Conservation (phyloP, 1,139 yeast species). For the Zhuliangozyma parablackwelliae region DNA sequence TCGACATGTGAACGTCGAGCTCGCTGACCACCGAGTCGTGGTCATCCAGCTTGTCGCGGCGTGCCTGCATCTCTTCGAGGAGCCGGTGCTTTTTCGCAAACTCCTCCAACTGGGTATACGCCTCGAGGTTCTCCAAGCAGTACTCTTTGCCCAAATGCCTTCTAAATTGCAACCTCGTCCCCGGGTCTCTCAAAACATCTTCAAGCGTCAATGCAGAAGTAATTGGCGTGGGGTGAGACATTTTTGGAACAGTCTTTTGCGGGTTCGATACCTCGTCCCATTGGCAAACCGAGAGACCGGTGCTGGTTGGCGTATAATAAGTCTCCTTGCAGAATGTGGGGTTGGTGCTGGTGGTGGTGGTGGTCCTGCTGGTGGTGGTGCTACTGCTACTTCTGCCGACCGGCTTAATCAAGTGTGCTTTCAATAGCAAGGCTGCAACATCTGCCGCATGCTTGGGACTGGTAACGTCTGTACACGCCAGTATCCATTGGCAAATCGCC, state of each 20-base stretch:
- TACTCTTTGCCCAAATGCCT: slow-evolving; percentile 57
- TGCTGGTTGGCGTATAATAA: slow-evolving; percentile 5
- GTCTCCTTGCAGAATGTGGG: no score
- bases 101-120: slow-evolving; percentile 54
- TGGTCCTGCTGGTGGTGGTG: no score
- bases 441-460: slow-evolving; percentile 56
- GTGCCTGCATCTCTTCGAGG: slow-evolving; percentile 11
- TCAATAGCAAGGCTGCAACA: slow-evolving; percentile 55
- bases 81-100: slow-evolving; percentile 22
- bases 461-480: slow-evolving; percentile 80
- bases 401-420: slow-evolving; percentile 40
- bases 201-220: slow-evolving; percentile 24
- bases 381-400: neutral
- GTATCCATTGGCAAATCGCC: slow-evolving; percentile 78
- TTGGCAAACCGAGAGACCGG: slow-evolving; percentile 8
- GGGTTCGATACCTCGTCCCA: slow-evolving; percentile 3
- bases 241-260: neutral
- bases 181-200: slow-evolving; percentile 69
- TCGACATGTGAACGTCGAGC: slow-evolving; percentile 8
- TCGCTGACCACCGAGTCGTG: slow-evolving; percentile 1
- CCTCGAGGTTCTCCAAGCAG: slow-evolving; percentile 75
- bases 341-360: neutral
- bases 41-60: neutral
- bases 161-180: slow-evolving; percentile 63
- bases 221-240: neutral